Base-by-base conservation (phyloP, 1,139 yeast genomes). In the Diutina scorzettiae region DNA sequence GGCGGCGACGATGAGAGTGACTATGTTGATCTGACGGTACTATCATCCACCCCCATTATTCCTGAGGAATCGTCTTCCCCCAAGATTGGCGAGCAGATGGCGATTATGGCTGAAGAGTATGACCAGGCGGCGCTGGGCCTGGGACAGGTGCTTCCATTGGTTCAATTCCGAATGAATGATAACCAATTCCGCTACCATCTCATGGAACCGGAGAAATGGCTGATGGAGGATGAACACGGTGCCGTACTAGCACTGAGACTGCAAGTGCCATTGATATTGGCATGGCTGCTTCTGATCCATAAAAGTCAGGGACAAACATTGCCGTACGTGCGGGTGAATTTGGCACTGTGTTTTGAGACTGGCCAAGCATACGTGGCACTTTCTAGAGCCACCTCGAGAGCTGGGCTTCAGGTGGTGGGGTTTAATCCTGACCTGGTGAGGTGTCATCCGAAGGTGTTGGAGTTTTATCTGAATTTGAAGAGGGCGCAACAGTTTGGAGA, bases 351-450 rank as follows among this genome's bases (percentile, higher is more conserved):
- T 0, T 91, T 91, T 59, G 98, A 89, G 55, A 81, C 78, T 47
- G 98, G 98, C 0, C 98, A 91, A 58, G 95, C 95, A 0, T 91
- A 91, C 57, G 96, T 89, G 25, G 96, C 96, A 0, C 64, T 89
- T 30, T 82, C 94, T 1, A 71, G 96, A 56, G 96, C 95, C 1
- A 82, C 79, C 3, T 34, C 39, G 3, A 12, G 39, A 14, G 39
- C 21, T 12, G 39, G 39, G 3, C 39, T 34, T 16, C 39, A 34
- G 16, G 39, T 34, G 19, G 8, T 34, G 3, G 39, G 39, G 1
- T 34, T 34, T 16, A 23, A n/a, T 14, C 27, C 16, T 8, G 39
- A 23, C 5, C 27, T 14, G 12, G 39, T 34, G 3, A 4, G 39
- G 6, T 34, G 39, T 14, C 39, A 34, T n/a, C 39, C 39, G 4